phyloP scores from a whole-genome alignment of 192 early-diverging fungal species.

The Dissophora globulifera region DNA sequence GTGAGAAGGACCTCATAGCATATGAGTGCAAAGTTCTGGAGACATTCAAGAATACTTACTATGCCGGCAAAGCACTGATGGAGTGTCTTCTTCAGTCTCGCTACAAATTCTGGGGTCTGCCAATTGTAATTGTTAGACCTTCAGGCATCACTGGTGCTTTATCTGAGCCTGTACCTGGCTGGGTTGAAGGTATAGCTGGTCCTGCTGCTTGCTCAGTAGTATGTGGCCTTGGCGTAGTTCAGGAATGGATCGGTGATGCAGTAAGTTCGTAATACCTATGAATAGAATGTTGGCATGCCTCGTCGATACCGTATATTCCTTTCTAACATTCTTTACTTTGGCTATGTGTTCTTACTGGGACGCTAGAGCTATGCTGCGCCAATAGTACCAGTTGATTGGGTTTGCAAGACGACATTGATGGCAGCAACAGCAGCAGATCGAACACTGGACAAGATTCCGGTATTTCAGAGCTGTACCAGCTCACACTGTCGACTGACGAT shows the following conservation, averaged over 20 bases:
- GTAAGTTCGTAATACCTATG: too few species aligned
- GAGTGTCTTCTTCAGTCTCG: constrained; percentile 6
- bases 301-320: too few species aligned
- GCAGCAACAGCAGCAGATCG: too few species aligned
- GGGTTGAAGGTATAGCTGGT: background rate
- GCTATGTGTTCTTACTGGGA: too few species aligned
- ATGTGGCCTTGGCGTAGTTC: background rate
- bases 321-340: too few species aligned
- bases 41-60: constrained; percentile 9
- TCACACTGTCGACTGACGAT: too few species aligned
- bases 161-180: constrained; percentile 6
- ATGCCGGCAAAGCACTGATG: constrained; percentile 1
- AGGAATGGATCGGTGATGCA: constrained; percentile 16
- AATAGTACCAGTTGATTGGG: too few species aligned
- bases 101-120: background rate
- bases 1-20: background rate
- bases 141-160: background rate
- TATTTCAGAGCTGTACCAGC: too few species aligned
- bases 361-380: too few species aligned
- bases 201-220: background rate
- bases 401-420: too few species aligned
- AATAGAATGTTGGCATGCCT: too few species aligned
- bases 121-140: constrained; percentile 3
- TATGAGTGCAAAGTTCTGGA: constrained; percentile 16
- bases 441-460: too few species aligned